Evolutionary conservation across 176 grass and related monocot genomes (phyloP), one percentile per base, ranked within the genome.

Genomic region (Rhipidocladum racemiflorum): DNA sequence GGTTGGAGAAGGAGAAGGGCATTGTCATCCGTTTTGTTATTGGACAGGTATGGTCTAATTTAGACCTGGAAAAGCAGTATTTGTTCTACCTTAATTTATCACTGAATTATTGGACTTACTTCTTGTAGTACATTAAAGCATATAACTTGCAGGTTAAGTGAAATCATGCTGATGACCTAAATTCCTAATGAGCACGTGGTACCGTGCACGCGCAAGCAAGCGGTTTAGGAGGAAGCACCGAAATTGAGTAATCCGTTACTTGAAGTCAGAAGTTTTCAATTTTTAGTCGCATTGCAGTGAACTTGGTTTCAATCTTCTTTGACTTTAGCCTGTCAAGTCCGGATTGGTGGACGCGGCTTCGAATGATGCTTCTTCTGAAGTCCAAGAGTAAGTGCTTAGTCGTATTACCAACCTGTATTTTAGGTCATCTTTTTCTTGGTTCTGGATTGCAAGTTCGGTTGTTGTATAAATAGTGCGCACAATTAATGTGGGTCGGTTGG

Each of bases 1-100:
- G 42, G 16, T 48, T 94, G 71, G 89, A 89, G 81, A 70, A 53
- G 53, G 92, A 94, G 56, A 89, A 94, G 64, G 89, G 89, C 9
- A 75, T 89, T 72, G 68, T 89, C n/a, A 73, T 91, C 77, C 89
- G 92, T 61, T 94, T 94, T 85, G 85, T 89, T 55, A 87, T 94
- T 71, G 92, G 89, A 13, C 89, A 91, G 92, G 92, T 94, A 78
- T 84, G 44, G 21, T 65, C 16, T 61, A 74, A n/a, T 65, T 72
- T 60, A 59, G 29, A 38, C 18, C 62, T 61, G 20, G 42, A 57
- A 21, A 71, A 55, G 60, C 28, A 40, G 45, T 75, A 12, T 20
- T 4, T 70, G 27, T 42, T 83, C 17, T 74, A 60, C 51, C 54
- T 42, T 56, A 23, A 9, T 67, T 57, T 20, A 28, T 20, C 48